Base-by-base conservation (phyloP, 2,329 filamentous ascomycete species). In the Periconia macrospinosa region DNA sequence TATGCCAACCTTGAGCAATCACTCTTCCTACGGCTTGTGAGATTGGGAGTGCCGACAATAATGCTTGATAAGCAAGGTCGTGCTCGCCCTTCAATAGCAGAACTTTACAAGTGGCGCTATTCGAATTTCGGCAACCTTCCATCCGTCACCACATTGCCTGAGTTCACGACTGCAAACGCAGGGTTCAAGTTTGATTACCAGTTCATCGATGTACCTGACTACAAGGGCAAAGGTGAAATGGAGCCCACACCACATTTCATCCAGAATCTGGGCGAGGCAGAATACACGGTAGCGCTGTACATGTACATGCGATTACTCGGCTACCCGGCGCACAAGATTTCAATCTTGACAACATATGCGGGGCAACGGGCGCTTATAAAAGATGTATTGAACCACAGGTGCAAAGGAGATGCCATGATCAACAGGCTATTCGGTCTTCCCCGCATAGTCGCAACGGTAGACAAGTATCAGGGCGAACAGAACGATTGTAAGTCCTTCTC, bases 401-500 rank as follows among this genome's bases (percentile, higher is more conserved):
- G 94, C 74, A 88, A 86, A 37, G 88, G 85, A 64, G 33, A 37
- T 37, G 5, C 33, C 33, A 37, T 37, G 33, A 37, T 37, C 33
- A 95, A 92, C 65, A 78, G 86, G 2, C 78, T 97, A 18, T 99
- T 99, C 75, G 92, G 93, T 9, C 78, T 96, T 73, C 94, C 94
- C 17, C 89, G 88, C 74, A 88, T 89, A 49, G 91, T 99, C 27
- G 92, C 91, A 3, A 99, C 95, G 6, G 93, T 99, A 58, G 94
- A 99, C 78, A 97, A 96, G 74, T 99, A 97, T 69, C 94, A 99
- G 78, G 95, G 94, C 72, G 94, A 99, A 79, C 94, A 99, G 76
- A 99, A 99, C 75, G 94, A 99, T 69, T 97, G 91, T 94, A 82
- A 82, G 89, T 85, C 8, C 20, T 41, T 14, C 37, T 30, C 42